Evolutionary conservation across 176 grass and related monocot species (phyloP).

Genomic region (Chrysopogon serrulatus): DNA sequence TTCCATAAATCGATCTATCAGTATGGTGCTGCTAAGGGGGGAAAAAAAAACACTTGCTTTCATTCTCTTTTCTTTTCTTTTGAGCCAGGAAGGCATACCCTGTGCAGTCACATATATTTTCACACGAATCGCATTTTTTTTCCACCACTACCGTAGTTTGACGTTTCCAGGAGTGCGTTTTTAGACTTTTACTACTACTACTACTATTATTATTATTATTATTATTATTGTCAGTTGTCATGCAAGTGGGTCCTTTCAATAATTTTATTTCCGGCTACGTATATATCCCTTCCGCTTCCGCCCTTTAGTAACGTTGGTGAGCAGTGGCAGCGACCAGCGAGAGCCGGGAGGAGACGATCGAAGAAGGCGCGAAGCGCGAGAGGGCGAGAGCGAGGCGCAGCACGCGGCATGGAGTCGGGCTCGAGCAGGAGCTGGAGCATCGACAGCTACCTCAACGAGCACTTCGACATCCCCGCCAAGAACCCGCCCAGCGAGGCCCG

Average conservation of each 20-base stretch:
- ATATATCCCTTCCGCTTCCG: not conserved
- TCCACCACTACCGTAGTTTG: not conserved
- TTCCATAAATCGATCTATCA: not conserved
- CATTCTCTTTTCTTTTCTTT: no score
- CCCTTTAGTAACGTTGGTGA: not conserved
- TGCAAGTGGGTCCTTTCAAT: not conserved
- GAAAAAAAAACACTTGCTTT: no score
- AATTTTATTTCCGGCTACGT: not conserved
- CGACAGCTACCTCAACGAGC: constrained; percentile 47
- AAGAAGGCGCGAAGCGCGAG: not conserved
- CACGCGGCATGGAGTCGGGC: constrained; percentile 13
- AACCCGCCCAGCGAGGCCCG: constrained; percentile 58
- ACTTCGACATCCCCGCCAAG: constrained; percentile 73
- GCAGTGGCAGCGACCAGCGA: not conserved
- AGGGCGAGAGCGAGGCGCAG: not conserved
- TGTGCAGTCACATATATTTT: no score
- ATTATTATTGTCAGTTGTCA: no score
- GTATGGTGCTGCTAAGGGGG: not conserved
- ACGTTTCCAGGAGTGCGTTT: no score
- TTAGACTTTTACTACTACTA: no score
- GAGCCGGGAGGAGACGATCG: not conserved
- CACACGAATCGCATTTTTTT: not conserved
- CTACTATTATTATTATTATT: no score
- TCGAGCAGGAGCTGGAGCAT: constrained; percentile 30
- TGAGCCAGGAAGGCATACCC: no score